Evolutionary conservation across 2,329 filamentous ascomycete species (phyloP), one percentile per base, ranked within the genome.

Genomic region (Arthrobotrys musiformis): DNA sequence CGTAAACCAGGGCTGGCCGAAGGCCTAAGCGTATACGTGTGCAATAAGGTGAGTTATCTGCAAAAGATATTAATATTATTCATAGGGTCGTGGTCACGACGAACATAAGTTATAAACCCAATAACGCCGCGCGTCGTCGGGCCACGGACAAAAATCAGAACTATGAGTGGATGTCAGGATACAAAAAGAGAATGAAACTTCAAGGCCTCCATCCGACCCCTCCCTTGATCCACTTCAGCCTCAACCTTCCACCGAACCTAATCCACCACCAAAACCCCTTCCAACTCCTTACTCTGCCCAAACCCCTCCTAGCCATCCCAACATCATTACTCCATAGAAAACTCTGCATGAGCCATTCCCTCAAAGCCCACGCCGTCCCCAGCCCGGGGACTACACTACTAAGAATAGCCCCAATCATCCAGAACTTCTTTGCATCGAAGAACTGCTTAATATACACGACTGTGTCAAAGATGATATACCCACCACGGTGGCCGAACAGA

Each of bases 401-500:
- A 8, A 79, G 58, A 0, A 79, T 58, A 8, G 80, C 74, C 5
- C 79, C 80, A 13, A 70, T 24, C 15, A 75, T 67, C 80, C 80
- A 82, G 64, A 74, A 81, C 13, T 33, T 63, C 22, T 50, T 54
- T 1, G 80, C 74, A 24, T 78, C 52, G 19, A 82, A 83, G 4
- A 82, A 82, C 1, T 81, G 81, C 42, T 82, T 81, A 13, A 80
- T 79, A 26, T 69, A 69, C 4, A 0, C 15, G 4, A 70, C 73
- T 7, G n/a, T 44, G 22, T 81, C 81, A 28, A 77, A 70, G 24
- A 77, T 50, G 33, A 86, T 81, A 63, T 86, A 86, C 11, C 85
- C 85, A n/a, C 84, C 83, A 3, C 72, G 80, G 1, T 80, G 78
- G 0, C 79, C 82, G 83, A 84, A 85, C 4, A 70, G 81, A 19